phyloP scores from a whole-genome alignment of 2,329 filamentous ascomycete species.

The Ceratocystis ficicola region DNA sequence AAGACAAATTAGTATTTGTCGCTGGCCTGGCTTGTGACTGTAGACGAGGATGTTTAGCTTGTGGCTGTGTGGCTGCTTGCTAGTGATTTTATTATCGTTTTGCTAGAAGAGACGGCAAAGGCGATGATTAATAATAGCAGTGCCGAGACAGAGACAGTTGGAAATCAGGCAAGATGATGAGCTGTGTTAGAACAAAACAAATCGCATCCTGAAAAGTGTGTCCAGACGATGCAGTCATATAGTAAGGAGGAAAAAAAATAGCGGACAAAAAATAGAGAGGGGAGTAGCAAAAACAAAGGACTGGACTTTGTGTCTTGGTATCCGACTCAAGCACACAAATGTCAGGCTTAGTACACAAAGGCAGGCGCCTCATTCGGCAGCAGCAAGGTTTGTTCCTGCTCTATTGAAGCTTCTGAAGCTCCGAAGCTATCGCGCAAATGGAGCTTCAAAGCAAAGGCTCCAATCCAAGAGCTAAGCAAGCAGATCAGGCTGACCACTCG shows the following conservation, averaged over 20 bases:
- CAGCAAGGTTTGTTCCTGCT: not conserved
- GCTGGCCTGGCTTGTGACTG: not conserved
- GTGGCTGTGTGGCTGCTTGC: not conserved
- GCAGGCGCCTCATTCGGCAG: not conserved
- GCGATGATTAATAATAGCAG: not conserved
- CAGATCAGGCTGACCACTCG: constrained; percentile 8
- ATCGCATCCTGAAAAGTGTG: constrained; percentile 6
- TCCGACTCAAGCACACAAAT: not conserved
- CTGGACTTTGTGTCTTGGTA: not conserved
- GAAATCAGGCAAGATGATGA: not conserved
- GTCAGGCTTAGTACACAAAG: not conserved
- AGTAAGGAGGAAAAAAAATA: not conserved
- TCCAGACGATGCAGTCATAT: not conserved
- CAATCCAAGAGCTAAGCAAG: no score
- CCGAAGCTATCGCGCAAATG: constrained; percentile 2
- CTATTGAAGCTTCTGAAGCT: constrained; percentile 14
- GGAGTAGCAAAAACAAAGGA: not conserved
- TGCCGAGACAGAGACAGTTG: not conserved
- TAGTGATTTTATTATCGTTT: not conserved
- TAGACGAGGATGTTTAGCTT: not conserved
- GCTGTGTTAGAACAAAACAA: not conserved
- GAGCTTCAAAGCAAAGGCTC: not conserved
- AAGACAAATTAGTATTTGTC: not conserved
- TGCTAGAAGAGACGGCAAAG: not conserved
- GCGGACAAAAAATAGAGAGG: not conserved